Percentiles rank a stretch among this genome's conserved stretches.
phyloP scores from a whole-genome alignment of 257 asterid species.

The Solanum sitiens region DNA sequence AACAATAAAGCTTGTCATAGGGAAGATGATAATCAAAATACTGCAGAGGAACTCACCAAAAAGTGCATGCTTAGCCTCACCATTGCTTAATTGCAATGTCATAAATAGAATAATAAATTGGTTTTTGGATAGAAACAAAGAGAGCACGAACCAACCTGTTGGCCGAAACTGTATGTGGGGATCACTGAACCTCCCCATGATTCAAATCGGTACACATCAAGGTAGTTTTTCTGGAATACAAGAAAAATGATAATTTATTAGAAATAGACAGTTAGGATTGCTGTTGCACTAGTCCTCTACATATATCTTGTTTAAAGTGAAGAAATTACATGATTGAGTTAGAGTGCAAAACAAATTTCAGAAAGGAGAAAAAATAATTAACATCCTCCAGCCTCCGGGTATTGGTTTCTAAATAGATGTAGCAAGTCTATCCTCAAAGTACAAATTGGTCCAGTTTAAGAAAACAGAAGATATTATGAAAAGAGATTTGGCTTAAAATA shows the following conservation, averaged over 20 bases:
- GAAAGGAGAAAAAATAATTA: not conserved
- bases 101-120: not conserved
- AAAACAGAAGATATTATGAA: not conserved
- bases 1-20: not conserved
- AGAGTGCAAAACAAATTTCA: not conserved
- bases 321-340: not conserved
- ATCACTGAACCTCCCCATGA: conserved; percentile 92
- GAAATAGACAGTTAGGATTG: not conserved
- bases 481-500: not conserved
- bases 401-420: not conserved
- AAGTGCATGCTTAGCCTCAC: not conserved
- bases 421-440: not conserved
- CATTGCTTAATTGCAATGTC: not conserved
- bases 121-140: not conserved
- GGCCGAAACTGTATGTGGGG: conserved; percentile 65
- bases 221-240: conserved; percentile 71
- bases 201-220: conserved; percentile 86
- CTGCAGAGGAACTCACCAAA: not conserved
- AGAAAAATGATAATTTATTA: not conserved
- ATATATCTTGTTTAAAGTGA: not conserved
- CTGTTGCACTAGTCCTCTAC: not conserved
- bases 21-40: not conserved
- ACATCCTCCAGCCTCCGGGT: not conserved
- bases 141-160: conserved; percentile 46
- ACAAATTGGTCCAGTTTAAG: not conserved